These are phyloP conservation scores for Saccharomyces pastorianus DNA, from an alignment of 1,139 yeast species.

Conservation along the genomic window DNA sequence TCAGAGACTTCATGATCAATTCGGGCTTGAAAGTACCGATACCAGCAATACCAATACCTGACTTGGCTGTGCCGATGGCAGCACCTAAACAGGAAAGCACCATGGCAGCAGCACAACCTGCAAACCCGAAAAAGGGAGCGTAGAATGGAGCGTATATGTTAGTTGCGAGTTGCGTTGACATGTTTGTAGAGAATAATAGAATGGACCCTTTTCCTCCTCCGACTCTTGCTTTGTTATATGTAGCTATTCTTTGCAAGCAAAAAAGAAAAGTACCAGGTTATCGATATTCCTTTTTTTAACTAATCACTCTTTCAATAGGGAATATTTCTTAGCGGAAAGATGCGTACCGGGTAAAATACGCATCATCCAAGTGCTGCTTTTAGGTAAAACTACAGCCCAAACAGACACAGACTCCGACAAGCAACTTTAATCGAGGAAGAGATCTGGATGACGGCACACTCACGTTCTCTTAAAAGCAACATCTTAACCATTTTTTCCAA, in stretches of 20 bases:
- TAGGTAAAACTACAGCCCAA: neutral
- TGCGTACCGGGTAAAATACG: neutral
- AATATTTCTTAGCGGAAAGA: neutral
- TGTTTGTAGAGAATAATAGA: slow-evolving; percentile 2
- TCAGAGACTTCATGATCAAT: slow-evolving; percentile 70
- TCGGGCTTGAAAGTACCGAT: slow-evolving; percentile 82
- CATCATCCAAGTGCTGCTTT: neutral
- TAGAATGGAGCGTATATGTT: slow-evolving; percentile 68
- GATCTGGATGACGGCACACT: neutral
- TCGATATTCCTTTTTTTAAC: neutral
- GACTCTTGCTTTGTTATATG: neutral
- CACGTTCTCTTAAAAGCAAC: neutral
- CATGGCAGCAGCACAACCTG: slow-evolving; percentile 89
- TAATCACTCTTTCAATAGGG: neutral
- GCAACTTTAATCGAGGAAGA: neutral
- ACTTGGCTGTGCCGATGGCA: slow-evolving; percentile 96
- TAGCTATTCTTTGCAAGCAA: neutral
- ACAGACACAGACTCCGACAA: neutral
- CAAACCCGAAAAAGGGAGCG: slow-evolving; percentile 94
- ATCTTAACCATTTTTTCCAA: neutral
- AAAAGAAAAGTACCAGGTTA: neutral
- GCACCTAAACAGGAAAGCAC: slow-evolving; percentile 89
- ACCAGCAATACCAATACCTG: slow-evolving; percentile 95
- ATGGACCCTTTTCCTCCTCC: slow-evolving; percentile 1
- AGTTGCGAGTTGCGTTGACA: slow-evolving; percentile 10